Evolutionary conservation across 352 stramenopile species (phyloP).

Genomic region (Phytopythium chamaehyphon): DNA sequence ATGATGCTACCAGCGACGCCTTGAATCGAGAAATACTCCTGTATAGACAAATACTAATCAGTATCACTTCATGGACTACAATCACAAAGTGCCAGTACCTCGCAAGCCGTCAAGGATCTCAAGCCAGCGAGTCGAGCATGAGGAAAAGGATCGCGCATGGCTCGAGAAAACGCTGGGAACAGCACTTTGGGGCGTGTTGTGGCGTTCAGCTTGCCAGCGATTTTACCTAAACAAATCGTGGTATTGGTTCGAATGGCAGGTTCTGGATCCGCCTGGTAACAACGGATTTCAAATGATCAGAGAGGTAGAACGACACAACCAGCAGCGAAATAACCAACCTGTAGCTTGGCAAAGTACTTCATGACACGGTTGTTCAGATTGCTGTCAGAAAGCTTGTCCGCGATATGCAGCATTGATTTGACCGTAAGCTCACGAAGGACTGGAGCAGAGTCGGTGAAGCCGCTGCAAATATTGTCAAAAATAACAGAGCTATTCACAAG

Average conservation of each 20-base stretch:
- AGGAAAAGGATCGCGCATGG: conserved; percentile 84
- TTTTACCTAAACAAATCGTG: conserved; percentile 90
- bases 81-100: conserved; percentile 35
- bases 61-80: no score
- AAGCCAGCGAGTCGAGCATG: conserved; percentile 86
- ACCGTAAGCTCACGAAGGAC: conserved; percentile 90
- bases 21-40: conserved; percentile 78
- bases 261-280: conserved; percentile 72
- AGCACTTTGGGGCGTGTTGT: conserved; percentile 85
- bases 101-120: conserved; percentile 71
- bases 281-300: conserved; percentile 4
- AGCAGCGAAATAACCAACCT: conserved; percentile 34
- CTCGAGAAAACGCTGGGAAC: conserved; percentile 83
- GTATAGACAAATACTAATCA: no score
- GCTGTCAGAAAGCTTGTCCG: conserved; percentile 85
- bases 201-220: conserved; percentile 84
- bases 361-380: conserved; percentile 92
- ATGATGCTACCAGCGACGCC: conserved; percentile 68
- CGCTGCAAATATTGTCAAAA: conserved; percentile 90
- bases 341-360: conserved; percentile 90
- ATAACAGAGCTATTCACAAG: conserved; percentile 88
- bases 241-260: conserved; percentile 92
- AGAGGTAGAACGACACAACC: no score
- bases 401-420: conserved; percentile 91
- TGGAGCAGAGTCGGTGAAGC: conserved; percentile 87